phyloP scores from a whole-genome alignment of 2,329 filamentous ascomycete genomes.

The Phaeosphaeriaceae sp. region DNA sequence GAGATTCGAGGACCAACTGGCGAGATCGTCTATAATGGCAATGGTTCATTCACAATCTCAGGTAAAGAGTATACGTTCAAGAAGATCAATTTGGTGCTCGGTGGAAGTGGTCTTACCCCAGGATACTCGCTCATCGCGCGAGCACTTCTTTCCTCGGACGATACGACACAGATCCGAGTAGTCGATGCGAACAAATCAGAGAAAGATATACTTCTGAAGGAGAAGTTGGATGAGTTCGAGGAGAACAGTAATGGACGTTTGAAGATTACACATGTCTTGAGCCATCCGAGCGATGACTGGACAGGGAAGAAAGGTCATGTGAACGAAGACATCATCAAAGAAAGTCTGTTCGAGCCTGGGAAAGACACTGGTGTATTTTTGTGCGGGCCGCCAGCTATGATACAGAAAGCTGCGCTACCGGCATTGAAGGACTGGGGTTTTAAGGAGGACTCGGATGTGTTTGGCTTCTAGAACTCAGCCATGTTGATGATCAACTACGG shows the following conservation, averaged over 20 bases:
- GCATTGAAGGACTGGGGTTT: constrained; percentile 57
- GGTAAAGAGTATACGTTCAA: constrained; percentile 51
- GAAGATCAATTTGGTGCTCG: constrained; percentile 58
- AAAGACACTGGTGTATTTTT: constrained; percentile 55
- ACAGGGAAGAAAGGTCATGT: constrained; percentile 56
- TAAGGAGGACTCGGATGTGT: constrained; percentile 54
- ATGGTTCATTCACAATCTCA: constrained; percentile 56
- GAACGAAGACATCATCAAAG: constrained; percentile 50
- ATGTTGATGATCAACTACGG: neutral
- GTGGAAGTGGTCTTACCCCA: constrained; percentile 60
- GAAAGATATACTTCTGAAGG: constrained; percentile 55
- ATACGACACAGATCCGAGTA: constrained; percentile 51
- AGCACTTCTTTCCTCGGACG: constrained; percentile 45
- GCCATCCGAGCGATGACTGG: constrained; percentile 55
- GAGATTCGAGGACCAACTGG: constrained; percentile 62
- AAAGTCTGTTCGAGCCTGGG: constrained; percentile 52
- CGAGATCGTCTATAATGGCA: constrained; percentile 58
- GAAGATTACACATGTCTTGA: constrained; percentile 57
- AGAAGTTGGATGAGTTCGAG: constrained; percentile 52
- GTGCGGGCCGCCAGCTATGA: constrained; percentile 60
- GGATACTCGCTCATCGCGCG: constrained; percentile 59
- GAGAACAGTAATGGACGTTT: constrained; percentile 49
- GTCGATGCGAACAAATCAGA: constrained; percentile 59
- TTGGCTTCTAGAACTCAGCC: constrained; percentile 47
- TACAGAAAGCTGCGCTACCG: constrained; percentile 60